Evolutionary conservation across 768 basidiomycete species (phyloP).

Genomic region (Solioccasus polychromus): DNA sequence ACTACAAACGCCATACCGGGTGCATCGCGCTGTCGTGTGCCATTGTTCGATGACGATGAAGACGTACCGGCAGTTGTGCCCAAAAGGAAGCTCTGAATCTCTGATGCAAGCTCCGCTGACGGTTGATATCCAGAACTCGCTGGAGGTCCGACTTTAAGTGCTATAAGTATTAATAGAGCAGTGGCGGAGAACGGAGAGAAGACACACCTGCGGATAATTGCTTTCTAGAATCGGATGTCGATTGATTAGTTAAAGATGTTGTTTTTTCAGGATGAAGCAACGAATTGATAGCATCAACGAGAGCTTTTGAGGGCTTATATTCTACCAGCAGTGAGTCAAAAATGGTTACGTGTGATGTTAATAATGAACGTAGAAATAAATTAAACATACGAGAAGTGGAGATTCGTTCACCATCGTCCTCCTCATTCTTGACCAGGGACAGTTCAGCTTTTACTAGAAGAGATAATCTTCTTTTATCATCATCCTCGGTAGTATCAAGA

Average conservation of each 20-base stretch:
- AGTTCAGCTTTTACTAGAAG: conserved; percentile 8
- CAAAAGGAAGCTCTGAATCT: conserved; percentile 1
- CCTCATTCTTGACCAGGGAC: conserved; percentile 7
- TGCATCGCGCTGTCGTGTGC: not conserved
- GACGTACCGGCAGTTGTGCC: not conserved
- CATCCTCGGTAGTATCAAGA: too few relatives aligned
- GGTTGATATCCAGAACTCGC: conserved; percentile 8
- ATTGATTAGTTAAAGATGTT: not conserved
- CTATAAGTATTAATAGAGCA: too few relatives aligned
- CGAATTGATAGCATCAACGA: conserved; percentile 12
- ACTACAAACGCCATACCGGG: not conserved
- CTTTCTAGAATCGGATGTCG: not conserved
- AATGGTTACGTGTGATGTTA: too few relatives aligned
- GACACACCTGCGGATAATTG: not conserved
- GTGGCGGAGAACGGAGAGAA: not conserved
- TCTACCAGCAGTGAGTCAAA: not conserved
- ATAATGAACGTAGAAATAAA: not conserved
- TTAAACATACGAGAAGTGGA: not conserved
- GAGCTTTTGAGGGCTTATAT: conserved; percentile 13
- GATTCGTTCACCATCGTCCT: not conserved
- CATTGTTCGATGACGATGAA: not conserved
- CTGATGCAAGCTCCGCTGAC: conserved; percentile 3
- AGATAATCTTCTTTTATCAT: not conserved
- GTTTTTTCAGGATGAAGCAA: not conserved
- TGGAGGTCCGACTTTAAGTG: not conserved